Conservation (phyloP, 2,329 filamentous ascomycete species). For the Aspergillus chevalieri region DNA sequence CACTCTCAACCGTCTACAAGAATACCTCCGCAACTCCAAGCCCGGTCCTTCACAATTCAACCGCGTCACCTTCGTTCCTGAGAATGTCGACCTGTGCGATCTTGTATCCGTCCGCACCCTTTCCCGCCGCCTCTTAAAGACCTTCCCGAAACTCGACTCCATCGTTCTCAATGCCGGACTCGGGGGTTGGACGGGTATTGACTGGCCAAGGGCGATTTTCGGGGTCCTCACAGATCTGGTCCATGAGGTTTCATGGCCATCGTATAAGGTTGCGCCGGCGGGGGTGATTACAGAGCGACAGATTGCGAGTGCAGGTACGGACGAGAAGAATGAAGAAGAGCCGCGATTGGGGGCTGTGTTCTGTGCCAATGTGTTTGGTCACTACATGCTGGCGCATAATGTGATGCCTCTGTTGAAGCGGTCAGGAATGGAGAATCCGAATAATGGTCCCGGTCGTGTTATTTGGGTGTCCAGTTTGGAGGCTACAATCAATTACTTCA, state of each 20-base stretch:
- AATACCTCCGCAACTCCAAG: conserved; percentile 50
- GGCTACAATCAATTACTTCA: conserved; percentile 52
- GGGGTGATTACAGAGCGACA: conserved; percentile 54
- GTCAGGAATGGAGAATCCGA: conserved; percentile 20
- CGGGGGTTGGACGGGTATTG: conserved; percentile 74
- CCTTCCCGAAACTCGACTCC: conserved; percentile 66
- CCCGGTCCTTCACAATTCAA: conserved; percentile 34
- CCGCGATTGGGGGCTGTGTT: conserved; percentile 74
- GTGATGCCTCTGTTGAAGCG: conserved; percentile 67
- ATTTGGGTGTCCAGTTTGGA: conserved; percentile 87
- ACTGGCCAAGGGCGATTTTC: conserved; percentile 59
- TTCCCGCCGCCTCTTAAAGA: conserved; percentile 42
- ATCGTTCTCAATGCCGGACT: conserved; percentile 84
- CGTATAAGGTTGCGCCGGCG: conserved; percentile 61
- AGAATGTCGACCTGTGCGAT: conserved; percentile 53
- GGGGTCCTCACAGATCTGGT: conserved; percentile 56
- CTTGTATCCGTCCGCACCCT: conserved; percentile 52
- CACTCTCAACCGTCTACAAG: conserved; percentile 60
- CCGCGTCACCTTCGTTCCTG: conserved; percentile 48
- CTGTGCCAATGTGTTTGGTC: conserved; percentile 87
- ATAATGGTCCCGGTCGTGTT: conserved; percentile 54
- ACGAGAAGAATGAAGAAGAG: conserved; percentile 29
- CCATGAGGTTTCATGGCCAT: conserved; percentile 68
- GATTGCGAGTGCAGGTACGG: conserved; percentile 25
- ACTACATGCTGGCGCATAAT: conserved; percentile 81